Evolutionary conservation across 768 basidiomycete genomes (phyloP).

Genomic region (Gymnopilus junonius): DNA sequence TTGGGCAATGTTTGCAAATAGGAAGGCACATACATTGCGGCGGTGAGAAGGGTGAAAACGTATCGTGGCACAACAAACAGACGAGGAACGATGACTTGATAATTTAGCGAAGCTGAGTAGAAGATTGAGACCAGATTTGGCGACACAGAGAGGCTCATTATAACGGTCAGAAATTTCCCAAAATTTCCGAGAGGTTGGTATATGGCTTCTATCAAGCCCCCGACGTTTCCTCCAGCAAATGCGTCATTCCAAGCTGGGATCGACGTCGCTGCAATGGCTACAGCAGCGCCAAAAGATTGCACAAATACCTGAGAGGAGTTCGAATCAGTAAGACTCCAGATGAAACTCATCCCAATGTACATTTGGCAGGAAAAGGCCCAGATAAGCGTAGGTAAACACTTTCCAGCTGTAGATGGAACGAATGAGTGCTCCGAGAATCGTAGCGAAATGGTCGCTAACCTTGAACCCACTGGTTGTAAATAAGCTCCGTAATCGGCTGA

Average conservation of each 20-base stretch:
- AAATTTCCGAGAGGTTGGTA: slow-evolving; percentile 72
- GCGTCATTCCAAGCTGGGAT: slow-evolving; percentile 64
- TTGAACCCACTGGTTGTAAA: slow-evolving; percentile 31
- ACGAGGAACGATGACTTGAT: slow-evolving; percentile 69
- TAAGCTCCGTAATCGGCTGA: slow-evolving; percentile 78
- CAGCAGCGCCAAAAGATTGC: slow-evolving; percentile 60
- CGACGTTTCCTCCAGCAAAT: slow-evolving; percentile 53
- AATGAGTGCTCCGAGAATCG: neutral
- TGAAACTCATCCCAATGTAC: slow-evolving; percentile 23
- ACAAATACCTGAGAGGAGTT: slow-evolving; percentile 39
- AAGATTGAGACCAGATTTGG: slow-evolving; percentile 82
- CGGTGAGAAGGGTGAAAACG: slow-evolving; percentile 70
- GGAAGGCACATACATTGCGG: slow-evolving; percentile 59
- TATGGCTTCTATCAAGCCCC: slow-evolving; percentile 74
- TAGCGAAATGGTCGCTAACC: neutral
- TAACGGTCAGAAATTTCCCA: slow-evolving; percentile 76
- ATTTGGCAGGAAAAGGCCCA: slow-evolving; percentile 68
- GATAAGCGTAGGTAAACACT: slow-evolving; percentile 70
- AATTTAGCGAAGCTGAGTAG: slow-evolving; percentile 75
- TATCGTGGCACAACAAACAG: slow-evolving; percentile 71
- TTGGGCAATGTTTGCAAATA: neutral
- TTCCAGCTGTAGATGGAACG: slow-evolving; percentile 45
- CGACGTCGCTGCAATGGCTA: slow-evolving; percentile 54
- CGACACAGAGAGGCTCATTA: slow-evolving; percentile 79
- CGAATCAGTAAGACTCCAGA: neutral